Conservation (phyloP, 352 stramenopile genomes). For the Albugo laibachii region DNA sequence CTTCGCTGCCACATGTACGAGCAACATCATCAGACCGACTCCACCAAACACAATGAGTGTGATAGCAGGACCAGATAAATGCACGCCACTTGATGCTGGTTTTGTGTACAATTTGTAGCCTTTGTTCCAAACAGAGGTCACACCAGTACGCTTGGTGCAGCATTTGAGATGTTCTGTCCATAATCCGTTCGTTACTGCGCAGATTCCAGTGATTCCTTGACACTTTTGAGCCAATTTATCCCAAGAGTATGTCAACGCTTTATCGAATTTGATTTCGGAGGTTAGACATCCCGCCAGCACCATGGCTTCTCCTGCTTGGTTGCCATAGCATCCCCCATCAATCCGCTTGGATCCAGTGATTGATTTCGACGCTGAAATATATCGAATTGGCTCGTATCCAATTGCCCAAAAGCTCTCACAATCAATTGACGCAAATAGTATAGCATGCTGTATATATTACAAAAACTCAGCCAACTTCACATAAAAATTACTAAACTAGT, state of each 20-base stretch:
- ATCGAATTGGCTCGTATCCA: conserved; percentile 48
- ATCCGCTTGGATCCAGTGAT: conserved; percentile 68
- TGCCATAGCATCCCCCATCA: conserved; percentile 67
- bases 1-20: conserved; percentile 72
- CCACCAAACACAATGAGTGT: conserved; percentile 64
- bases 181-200: conserved; percentile 67
- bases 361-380: conserved; percentile 43
- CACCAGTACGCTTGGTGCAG: conserved; percentile 29
- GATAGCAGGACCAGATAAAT: conserved; percentile 44
- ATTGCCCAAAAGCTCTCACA: conserved; percentile 75
- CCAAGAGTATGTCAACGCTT: conserved; percentile 69
- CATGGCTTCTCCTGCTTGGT: conserved; percentile 29
- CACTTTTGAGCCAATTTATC: conserved; percentile 69
- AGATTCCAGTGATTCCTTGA: conserved; percentile 46
- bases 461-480: too few species aligned
- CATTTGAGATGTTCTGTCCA: conserved; percentile 73
- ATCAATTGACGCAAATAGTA: conserved; percentile 70
- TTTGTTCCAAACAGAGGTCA: conserved; percentile 51
- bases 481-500: too few species aligned
- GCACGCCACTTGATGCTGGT: conserved; percentile 21
- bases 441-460: conserved; percentile 22
- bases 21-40: conserved; percentile 55
- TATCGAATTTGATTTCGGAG: conserved; percentile 46
- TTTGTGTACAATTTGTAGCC: conserved; percentile 50
- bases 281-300: conserved; percentile 65